Evolutionary conservation across 257 asterid species (phyloP), one percentile per base, ranked within the genome.

Genomic region (Anisodus tanguticus): DNA sequence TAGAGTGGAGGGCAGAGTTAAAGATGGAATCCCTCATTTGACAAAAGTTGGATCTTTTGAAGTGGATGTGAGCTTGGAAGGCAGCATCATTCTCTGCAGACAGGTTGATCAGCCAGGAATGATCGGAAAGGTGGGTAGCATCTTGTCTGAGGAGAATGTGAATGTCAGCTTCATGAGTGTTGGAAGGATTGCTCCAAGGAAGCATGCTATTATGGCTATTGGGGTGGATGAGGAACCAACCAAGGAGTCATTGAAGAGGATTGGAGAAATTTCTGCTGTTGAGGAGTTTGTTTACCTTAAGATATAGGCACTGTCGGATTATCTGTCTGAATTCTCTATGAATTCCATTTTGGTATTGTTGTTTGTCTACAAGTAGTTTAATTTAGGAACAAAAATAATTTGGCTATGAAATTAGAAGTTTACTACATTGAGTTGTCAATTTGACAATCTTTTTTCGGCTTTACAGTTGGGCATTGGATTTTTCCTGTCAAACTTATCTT

Each of bases 81-180:
- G 99, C 41, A 94, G 97, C 85, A 83, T 94, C 70, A 95, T 95
- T 59, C 91, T 94, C 6, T 95, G 99, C 87, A 89, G 99, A 84
- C 99, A 95, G 81, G 98, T 93, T 51, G 99, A 95, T 84, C 99
- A 95, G 87, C 99, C 99, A 0, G 99, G 99, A 35, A 93, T 95
- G 97, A 94, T 95, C 2, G 97, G 99, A 9, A 93, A 91, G 81
- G 99, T 96, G 4, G 99, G 98, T 8, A 91, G 95, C 83, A 88
- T 96, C 84, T 82, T 94, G 71, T 97, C 95, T 5, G 92, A 96
- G 88, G 97, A 90, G 89, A 94, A 94, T 0, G 95, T 95, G 83
- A 94, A 95, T 2, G 98, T 94, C 69, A 95, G 96, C 85, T 95
- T 93, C 35, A 94, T 93, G 97, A 95, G 93, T 39, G 99, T 94